phyloP scores from a whole-genome alignment of 2,329 filamentous ascomycete species.

The Pseudogymnoascus sp. region DNA sequence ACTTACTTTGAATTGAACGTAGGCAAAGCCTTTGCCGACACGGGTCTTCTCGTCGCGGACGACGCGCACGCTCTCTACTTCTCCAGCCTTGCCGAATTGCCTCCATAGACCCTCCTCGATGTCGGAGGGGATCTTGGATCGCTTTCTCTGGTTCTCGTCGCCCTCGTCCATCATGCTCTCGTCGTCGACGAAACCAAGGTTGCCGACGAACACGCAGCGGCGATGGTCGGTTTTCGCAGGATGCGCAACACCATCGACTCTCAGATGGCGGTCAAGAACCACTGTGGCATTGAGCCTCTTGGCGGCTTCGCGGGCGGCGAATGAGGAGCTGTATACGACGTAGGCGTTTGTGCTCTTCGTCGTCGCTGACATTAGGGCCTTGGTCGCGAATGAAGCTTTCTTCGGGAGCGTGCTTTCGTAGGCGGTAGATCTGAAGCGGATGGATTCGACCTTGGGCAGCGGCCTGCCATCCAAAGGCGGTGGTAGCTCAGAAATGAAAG shows the following conservation, averaged over 20 bases:
- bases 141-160: slow-evolving; percentile 63
- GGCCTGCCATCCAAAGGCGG: slow-evolving; percentile 37
- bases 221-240: slow-evolving; percentile 75
- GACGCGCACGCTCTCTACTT: slow-evolving; percentile 87
- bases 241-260: slow-evolving; percentile 86
- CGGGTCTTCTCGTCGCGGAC: slow-evolving; percentile 83
- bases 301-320: slow-evolving; percentile 69
- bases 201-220: slow-evolving; percentile 92
- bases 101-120: slow-evolving; percentile 90
- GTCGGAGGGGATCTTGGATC: slow-evolving; percentile 69
- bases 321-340: slow-evolving; percentile 70
- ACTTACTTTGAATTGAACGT: slow-evolving; percentile 81
- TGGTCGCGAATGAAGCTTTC: slow-evolving; percentile 88
- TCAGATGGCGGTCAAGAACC: slow-evolving; percentile 78
- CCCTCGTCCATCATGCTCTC: slow-evolving; percentile 64
- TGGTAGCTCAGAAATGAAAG: slow-evolving; percentile 54
- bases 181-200: slow-evolving; percentile 91
- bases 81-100: slow-evolving; percentile 68
- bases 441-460: slow-evolving; percentile 72
- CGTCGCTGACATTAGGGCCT: slow-evolving; percentile 82
- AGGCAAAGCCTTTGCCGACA: slow-evolving; percentile 94
- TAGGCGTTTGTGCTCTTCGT: slow-evolving; percentile 94
- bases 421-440: slow-evolving; percentile 89
- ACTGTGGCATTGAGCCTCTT: slow-evolving; percentile 74
- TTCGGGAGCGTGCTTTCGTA: slow-evolving; percentile 78